Evolutionary conservation across 768 basidiomycete species (phyloP), one percentile per base, ranked within the genome.

Genomic region (Tricholomella constricta): DNA sequence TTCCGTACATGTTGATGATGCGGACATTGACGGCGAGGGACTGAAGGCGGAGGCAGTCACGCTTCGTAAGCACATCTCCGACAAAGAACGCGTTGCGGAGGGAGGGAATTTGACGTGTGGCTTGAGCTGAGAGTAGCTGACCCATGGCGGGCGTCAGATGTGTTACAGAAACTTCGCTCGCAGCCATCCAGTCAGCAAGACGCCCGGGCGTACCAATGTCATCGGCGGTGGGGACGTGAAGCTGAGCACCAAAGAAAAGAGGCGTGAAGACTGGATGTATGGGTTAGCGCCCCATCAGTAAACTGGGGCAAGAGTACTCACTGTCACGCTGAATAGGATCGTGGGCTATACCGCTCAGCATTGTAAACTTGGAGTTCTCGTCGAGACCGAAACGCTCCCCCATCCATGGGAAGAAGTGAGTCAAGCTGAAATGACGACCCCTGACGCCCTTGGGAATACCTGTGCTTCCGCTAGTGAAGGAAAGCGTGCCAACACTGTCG

Each of bases 401-500:
- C 97, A 99, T 98, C 97, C 97, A 99, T 2, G 95, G 95, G 83
- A 98, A 98, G 80, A 98, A 99, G 68, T 98, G 97, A 0, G 97
- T 99, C 59, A 99, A 73, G 59, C 90, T 93, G 71, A 90, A 98
- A 68, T 99, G 97, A 40, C 97, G 77, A 0, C 97, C 97, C 55
- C 82, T 83, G 17, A 99, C 96, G n/a, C 96, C 96, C 74, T 99
- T 98, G 0, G 97, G 97, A 41, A 98, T 94, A 25, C 97, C 96
- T 0, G 97, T 99, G 62, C 91, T 94, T 48, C 97, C 97, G 61
- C 90, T 94, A 1, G 97, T 99, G 74, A 99, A 99, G 1, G 91
- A 94, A 22, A 99, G 73, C 0, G 97, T 99, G 0, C 91, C 97
- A 26, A 95, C 77, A 56, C 90, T 94, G 63, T 99, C 97, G 4